Base-by-base conservation (phyloP, 768 basidiomycete species). In the Artomyces pyxidatus region DNA sequence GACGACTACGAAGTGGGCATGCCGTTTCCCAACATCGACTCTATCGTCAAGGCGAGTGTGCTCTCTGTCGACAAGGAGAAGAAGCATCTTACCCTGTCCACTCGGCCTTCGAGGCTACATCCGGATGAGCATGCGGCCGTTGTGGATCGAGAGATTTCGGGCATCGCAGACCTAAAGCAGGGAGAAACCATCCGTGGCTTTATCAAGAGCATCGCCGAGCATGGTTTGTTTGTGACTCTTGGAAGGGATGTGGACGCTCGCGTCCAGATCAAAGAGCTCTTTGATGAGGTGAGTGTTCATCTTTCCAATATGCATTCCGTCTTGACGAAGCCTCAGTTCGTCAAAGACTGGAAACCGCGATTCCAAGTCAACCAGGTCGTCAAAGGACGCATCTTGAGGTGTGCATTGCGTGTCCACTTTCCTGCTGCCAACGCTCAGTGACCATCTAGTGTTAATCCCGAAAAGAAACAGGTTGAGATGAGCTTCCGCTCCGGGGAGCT, bases 271-370 rank as follows among this genome's bases (percentile, higher is more conserved):
- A 82, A 77, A 60, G 90, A 96, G 66, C 75, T 95, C 4, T 96
- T 95, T 61, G 89, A 96, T 59, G 91, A 93, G 58, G 80, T 78
- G 47, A 42, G 71, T 51, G 19, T 19, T 16, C 17, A 14, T 5
- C 14, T n/a, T 19, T n/a, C 14, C 37, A 19, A 30, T 45, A 25
- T 50, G 48, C 28, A 14, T 16, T 8, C 8, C 16, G 45, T 42
- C 28, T 42, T 10, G 26, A 2, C 8, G 8, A 28, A 7, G 23
- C 41, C 48, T 53, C 57, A 96, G 90, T 98, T 79, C 65, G 78
- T 97, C 59, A 96, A 97, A 66, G 94, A 97, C 35, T 99, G 95
- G 95, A 86, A 94, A 68, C 70, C 75, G 23, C 78, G 74, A 19
- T 97, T 97, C 65, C 67, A 76, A 53, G 68, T 75, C 35, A 83